phyloP scores from a whole-genome alignment of 257 asterid species.

The Ophiorrhiza pumila region DNA sequence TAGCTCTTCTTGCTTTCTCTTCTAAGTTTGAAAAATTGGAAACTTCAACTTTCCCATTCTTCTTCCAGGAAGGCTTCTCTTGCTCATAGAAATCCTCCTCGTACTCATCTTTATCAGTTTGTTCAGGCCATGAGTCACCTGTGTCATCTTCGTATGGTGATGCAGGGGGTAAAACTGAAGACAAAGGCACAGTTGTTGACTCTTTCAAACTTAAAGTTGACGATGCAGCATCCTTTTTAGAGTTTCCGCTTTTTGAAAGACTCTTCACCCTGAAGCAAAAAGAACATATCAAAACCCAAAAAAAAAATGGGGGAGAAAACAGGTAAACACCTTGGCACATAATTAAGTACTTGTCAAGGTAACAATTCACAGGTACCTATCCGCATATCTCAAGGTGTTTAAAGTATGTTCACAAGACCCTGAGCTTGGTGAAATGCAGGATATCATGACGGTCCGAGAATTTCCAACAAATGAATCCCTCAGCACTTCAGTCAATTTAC shows the following conservation, averaged over 20 bases:
- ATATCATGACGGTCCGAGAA: conserved; percentile 93
- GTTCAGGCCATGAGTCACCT: conserved; percentile 86
- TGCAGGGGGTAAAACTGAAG: conserved; percentile 51
- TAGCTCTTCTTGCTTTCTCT: conserved; percentile 59
- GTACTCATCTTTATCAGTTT: conserved; percentile 72
- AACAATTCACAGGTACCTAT: conserved; percentile 48
- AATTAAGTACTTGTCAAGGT: neutral
- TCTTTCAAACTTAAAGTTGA: conserved; percentile 73
- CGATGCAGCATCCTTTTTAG: conserved; percentile 68
- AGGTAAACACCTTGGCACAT: neutral
- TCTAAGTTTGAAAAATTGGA: conserved; percentile 46
- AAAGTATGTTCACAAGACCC: conserved; percentile 97
- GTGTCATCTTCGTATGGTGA: conserved; percentile 71
- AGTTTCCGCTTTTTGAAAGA: conserved; percentile 78
- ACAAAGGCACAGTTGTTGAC: conserved; percentile 54
- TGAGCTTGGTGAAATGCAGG: conserved; percentile 86
- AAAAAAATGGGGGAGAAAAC: conserved; percentile 6
- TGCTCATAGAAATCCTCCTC: conserved; percentile 75
- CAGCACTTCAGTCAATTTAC: conserved; percentile 90
- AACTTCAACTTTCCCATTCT: conserved; percentile 51
- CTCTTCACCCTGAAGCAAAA: conserved; percentile 72
- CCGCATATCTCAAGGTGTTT: conserved; percentile 96
- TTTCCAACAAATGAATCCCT: conserved; percentile 96
- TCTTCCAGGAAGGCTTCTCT: conserved; percentile 61
- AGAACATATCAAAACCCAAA: conserved; percentile 13